phyloP scores from a whole-genome alignment of 257 asterid species.

The Gentiana macrophylla region DNA sequence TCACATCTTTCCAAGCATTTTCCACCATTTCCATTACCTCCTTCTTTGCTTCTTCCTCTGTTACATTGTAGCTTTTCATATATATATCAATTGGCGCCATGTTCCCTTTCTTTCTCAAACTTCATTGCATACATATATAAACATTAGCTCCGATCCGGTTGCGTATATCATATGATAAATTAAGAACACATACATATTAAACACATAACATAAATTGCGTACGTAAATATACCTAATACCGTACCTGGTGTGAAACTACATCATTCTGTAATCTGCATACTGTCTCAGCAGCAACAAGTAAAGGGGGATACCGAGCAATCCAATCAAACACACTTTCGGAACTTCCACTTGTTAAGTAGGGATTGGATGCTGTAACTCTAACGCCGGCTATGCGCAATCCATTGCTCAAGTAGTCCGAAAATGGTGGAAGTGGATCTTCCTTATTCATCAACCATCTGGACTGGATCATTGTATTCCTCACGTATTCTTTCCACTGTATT shows the following conservation, averaged over 20 bases:
- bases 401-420: slow-evolving; percentile 28
- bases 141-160: no score
- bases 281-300: slow-evolving; percentile 2
- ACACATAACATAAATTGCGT: not conserved
- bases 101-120: slow-evolving; percentile 33
- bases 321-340: slow-evolving; percentile 6
- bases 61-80: slow-evolving; percentile 21
- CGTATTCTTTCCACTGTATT: slow-evolving; percentile 6
- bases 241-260: slow-evolving; percentile 4
- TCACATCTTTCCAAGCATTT: slow-evolving; percentile 46
- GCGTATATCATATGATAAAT: no score
- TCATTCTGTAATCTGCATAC: slow-evolving; percentile 4
- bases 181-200: no score
- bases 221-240: not conserved
- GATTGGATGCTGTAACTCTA: not conserved
- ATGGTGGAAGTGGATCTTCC: slow-evolving; percentile 22
- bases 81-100: slow-evolving; percentile 41
- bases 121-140: not conserved
- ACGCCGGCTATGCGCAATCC: slow-evolving; percentile 28
- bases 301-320: slow-evolving; percentile 4
- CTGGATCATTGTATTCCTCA: slow-evolving; percentile 27
- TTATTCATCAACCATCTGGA: slow-evolving; percentile 42
- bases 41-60: slow-evolving; percentile 26
- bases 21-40: slow-evolving; percentile 22
- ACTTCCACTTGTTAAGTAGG: no score